Conservation (phyloP, 306 rosid genomes). For the Fragaria nilgerrensis region DNA sequence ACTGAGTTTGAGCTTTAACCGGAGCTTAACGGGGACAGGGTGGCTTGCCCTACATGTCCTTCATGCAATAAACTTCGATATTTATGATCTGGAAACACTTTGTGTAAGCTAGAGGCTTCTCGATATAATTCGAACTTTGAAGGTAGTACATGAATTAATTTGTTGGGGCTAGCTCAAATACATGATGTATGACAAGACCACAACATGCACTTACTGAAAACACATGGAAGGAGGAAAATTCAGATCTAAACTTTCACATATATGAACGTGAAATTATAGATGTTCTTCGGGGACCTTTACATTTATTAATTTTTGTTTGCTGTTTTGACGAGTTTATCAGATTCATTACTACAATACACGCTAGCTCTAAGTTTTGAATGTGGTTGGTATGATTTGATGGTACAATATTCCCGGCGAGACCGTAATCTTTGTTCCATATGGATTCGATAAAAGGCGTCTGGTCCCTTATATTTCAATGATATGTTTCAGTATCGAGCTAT, state of each 20-base stretch:
- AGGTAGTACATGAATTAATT: background rate
- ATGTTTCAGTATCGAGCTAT: background rate
- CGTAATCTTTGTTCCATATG: background rate
- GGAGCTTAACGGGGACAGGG: background rate
- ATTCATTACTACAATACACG: background rate
- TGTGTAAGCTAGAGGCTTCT: too few relatives aligned
- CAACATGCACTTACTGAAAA: background rate
- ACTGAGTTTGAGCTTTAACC: background rate
- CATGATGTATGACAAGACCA: background rate
- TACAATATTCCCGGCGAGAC: background rate
- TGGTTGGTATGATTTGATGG: conserved; percentile 19
- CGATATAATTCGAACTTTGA: too few relatives aligned
- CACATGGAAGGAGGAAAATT: background rate
- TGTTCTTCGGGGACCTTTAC: background rate
- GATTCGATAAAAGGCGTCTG: background rate
- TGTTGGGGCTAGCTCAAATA: background rate
- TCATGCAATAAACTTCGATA: background rate
- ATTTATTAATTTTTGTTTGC: background rate
- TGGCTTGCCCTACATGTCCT: background rate
- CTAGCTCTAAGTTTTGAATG: background rate
- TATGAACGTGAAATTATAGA: background rate
- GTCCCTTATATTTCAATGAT: background rate
- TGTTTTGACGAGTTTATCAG: background rate
- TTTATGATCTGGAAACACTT: background rate
- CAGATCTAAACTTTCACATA: background rate